Conservation (phyloP, 352 stramenopile species). For the Pilasporangium apinafurcum region DNA sequence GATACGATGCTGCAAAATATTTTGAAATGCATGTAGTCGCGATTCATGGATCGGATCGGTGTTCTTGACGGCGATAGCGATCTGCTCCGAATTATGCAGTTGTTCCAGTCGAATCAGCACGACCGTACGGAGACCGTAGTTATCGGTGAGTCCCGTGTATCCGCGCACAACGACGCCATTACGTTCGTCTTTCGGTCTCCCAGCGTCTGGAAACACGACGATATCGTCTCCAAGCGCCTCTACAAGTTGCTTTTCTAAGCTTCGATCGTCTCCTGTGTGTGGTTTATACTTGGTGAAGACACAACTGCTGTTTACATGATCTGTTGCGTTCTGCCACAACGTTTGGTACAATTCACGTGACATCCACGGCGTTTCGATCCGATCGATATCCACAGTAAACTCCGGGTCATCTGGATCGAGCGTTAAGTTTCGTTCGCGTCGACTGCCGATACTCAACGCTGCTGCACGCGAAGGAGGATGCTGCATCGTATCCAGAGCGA, state of each 20-base stretch:
- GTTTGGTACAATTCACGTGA: slow-evolving; percentile 52
- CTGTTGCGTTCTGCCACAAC: slow-evolving; percentile 53
- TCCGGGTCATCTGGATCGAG: slow-evolving; percentile 57
- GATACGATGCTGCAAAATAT: slow-evolving; percentile 52
- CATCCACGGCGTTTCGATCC: slow-evolving; percentile 54
- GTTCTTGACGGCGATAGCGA: slow-evolving; percentile 59
- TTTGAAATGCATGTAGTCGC: slow-evolving; percentile 41
- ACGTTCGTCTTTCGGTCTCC: slow-evolving; percentile 9
- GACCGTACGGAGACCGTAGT: slow-evolving; percentile 36
- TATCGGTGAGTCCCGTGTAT: slow-evolving; percentile 43
- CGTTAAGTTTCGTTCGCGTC: slow-evolving; percentile 67
- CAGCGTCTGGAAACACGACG: slow-evolving; percentile 32
- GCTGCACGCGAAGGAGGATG: too few relatives aligned
- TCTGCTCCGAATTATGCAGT: slow-evolving; percentile 59
- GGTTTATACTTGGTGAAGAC: slow-evolving; percentile 36
- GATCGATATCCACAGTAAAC: slow-evolving; percentile 21
- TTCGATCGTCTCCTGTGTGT: slow-evolving; percentile 7
- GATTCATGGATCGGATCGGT: slow-evolving; percentile 54
- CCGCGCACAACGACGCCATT: slow-evolving; percentile 34
- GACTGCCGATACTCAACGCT: too few relatives aligned
- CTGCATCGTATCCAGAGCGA: too few relatives aligned
- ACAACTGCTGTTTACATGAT: slow-evolving; percentile 47
- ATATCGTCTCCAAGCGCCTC: slow-evolving; percentile 45
- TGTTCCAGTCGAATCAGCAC: slow-evolving; percentile 60
- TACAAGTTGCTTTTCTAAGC: slow-evolving; percentile 32